A percentile compares a stretch with the other conserved stretches of the same genome.
Conservation (phyloP, 305 asterid genomes). For the Coffea humblotiana region DNA sequence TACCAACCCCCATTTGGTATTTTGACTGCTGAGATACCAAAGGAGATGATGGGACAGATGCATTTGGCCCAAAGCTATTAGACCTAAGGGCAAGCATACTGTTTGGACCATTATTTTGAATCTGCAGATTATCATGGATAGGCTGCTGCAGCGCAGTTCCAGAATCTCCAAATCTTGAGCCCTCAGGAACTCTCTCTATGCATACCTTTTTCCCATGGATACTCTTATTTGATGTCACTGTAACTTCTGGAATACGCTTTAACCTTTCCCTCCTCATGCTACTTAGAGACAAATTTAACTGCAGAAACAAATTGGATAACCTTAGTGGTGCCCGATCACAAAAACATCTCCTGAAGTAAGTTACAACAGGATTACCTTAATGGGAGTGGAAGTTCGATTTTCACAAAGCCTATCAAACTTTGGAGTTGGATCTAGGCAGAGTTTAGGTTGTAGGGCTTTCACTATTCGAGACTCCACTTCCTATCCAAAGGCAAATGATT, state of each 20-base stretch:
- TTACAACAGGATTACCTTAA: constrained; percentile 48
- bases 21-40: constrained; percentile 56
- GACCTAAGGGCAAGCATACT: constrained; percentile 53
- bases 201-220: constrained; percentile 61
- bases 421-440: constrained; percentile 76
- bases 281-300: constrained; percentile 70
- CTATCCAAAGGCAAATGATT: constrained; percentile 48
- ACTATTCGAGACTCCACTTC: constrained; percentile 96
- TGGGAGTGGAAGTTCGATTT: constrained; percentile 37
- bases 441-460: constrained; percentile 90
- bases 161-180: constrained; percentile 60
- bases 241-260: constrained; percentile 62
- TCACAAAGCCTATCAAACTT: constrained; percentile 63
- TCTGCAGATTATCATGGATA: constrained; percentile 47
- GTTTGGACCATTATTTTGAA: constrained; percentile 57
- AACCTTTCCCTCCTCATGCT: constrained; percentile 73
- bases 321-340: constrained; percentile 17
- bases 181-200: constrained; percentile 67
- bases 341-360: constrained; percentile 10
- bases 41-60: constrained; percentile 58
- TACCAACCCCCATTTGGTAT: constrained; percentile 54
- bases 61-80: constrained; percentile 72
- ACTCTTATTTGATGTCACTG: constrained; percentile 47
- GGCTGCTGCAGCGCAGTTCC: constrained; percentile 58
- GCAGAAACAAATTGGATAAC: constrained; percentile 26